phyloP scores from a whole-genome alignment of 306 rosid genomes.

The Geum urbanum region DNA sequence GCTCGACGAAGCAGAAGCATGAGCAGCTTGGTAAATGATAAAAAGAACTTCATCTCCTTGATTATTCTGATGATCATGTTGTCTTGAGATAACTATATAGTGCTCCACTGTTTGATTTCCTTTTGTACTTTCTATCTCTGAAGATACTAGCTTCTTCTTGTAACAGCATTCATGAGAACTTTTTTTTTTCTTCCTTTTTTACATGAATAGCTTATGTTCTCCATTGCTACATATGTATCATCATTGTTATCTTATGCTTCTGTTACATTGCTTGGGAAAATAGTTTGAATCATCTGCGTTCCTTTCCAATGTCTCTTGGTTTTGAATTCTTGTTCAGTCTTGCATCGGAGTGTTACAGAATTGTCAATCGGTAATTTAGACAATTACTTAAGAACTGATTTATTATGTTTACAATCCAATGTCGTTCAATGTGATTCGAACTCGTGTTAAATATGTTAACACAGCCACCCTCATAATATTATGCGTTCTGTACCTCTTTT shows the following conservation, averaged over 20 bases:
- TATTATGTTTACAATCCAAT: too few species aligned
- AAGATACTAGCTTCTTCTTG: conserved; percentile 26
- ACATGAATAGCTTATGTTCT: too few species aligned
- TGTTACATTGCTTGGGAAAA: conserved; percentile 3
- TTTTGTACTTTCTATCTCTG: conserved; percentile 10
- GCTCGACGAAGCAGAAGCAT: conserved; percentile 27
- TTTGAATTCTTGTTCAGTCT: background rate
- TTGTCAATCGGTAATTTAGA: background rate
- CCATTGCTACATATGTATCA: conserved; percentile 19
- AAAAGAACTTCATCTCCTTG: conserved; percentile 48
- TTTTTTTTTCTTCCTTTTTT: too few species aligned
- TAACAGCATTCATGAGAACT: background rate
- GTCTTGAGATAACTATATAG: conserved; percentile 16
- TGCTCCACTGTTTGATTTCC: conserved; percentile 7
- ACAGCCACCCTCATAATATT: too few species aligned
- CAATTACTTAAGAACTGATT: background rate
- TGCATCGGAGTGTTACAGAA: background rate
- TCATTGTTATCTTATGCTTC: conserved; percentile 7
- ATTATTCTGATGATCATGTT: conserved; percentile 14
- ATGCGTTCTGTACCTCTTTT: too few species aligned
- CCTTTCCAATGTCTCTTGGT: background rate
- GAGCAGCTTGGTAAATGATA: conserved; percentile 55
- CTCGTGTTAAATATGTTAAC: too few species aligned
- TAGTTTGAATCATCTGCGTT: background rate
- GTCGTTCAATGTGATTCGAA: too few species aligned